These are phyloP conservation scores for Agroathelia rolfsii DNA, from an alignment of 1,284 basidiomycete genomes.

Conservation along the genomic window DNA sequence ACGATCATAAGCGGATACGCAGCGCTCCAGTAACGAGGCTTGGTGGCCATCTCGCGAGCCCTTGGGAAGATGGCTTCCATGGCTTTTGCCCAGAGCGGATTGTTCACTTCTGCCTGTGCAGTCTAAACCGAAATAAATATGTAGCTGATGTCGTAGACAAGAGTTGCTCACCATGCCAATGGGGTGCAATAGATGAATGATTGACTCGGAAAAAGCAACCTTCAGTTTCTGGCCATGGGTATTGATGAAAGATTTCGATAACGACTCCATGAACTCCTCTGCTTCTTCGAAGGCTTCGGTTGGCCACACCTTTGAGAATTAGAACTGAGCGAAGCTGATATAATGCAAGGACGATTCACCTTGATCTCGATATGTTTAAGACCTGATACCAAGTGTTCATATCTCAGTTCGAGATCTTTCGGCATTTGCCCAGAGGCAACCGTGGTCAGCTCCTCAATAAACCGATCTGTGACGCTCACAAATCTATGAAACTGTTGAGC, in stretches of 20 bases:
- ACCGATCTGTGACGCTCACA: slow-evolving; percentile 80
- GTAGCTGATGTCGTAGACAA: no score
- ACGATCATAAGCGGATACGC: slow-evolving; percentile 85
- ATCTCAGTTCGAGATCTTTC: slow-evolving; percentile 72
- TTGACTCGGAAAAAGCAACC: slow-evolving; percentile 76
- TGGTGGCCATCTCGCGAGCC: slow-evolving; percentile 79
- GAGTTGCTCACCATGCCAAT: slow-evolving; percentile 78
- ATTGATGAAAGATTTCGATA: slow-evolving; percentile 77
- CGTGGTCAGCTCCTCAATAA: slow-evolving; percentile 70
- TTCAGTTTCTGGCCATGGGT: slow-evolving; percentile 83
- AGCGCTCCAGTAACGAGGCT: slow-evolving; percentile 85
- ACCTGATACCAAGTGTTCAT: slow-evolving; percentile 75
- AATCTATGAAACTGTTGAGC: slow-evolving; percentile 40
- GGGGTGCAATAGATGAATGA: slow-evolving; percentile 76
- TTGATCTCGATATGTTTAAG: slow-evolving; percentile 75
- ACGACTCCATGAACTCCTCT: slow-evolving; percentile 80
- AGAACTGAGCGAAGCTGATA: slow-evolving; percentile 8
- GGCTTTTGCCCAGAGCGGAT: slow-evolving; percentile 89
- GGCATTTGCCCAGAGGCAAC: slow-evolving; percentile 62
- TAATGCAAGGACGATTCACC: no score
- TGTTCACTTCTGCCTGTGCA: slow-evolving; percentile 93
- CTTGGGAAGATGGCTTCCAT: slow-evolving; percentile 80
- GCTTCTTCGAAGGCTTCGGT: slow-evolving; percentile 91
- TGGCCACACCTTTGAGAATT: slow-evolving; percentile 70
- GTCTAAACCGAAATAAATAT: no score